Conservation (phyloP, 306 rosid genomes). For the Glycine latifolia region DNA sequence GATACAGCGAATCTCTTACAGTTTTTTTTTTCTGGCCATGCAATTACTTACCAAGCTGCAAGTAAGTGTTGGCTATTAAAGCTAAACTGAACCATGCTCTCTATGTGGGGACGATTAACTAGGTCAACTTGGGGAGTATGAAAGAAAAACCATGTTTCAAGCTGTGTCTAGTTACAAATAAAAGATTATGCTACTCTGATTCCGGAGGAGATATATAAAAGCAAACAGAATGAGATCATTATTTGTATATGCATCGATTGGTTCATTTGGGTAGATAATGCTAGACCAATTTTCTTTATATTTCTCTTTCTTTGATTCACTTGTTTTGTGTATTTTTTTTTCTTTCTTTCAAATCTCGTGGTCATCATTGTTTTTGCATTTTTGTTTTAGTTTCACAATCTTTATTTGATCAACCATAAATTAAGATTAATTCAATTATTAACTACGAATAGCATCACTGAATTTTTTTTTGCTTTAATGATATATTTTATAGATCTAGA, state of each 20-base stretch:
- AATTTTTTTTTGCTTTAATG: not conserved
- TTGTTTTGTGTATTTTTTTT: not conserved
- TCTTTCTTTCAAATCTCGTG: not conserved
- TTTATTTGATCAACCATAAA: not conserved
- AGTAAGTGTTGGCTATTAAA: not conserved
- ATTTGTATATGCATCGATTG: not conserved
- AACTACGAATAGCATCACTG: not conserved
- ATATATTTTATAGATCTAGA: not conserved
- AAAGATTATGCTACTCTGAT: not conserved
- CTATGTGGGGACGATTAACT: constrained; percentile 14
- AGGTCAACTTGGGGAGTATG: not conserved
- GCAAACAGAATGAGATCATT: not conserved
- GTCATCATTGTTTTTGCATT: not conserved
- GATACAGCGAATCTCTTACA: not conserved
- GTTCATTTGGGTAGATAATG: not conserved
- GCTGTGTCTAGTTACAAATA: not conserved
- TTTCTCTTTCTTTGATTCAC: not conserved
- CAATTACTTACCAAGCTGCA: constrained; percentile 27
- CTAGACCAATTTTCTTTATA: not conserved
- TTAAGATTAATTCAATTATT: too few species aligned
- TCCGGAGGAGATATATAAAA: not conserved
- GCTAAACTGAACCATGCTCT: constrained; percentile 3
- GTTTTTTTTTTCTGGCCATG: not conserved
- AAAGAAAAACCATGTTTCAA: not conserved
- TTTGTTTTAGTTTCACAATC: not conserved